Conservation (phyloP, 768 basidiomycete genomes). For the Tricholoma hemisulphureum region DNA sequence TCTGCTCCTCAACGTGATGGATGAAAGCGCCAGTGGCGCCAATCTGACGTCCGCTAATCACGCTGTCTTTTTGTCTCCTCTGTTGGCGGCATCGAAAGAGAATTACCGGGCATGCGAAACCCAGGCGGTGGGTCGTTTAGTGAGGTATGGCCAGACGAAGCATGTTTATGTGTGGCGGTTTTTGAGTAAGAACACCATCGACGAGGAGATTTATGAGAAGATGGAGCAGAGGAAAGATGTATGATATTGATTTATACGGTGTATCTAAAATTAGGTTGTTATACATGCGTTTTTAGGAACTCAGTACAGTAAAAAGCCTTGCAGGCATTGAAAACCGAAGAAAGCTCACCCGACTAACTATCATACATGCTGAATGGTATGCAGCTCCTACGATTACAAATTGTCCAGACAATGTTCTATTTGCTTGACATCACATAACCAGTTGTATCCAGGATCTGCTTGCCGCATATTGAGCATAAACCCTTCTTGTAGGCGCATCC, state of each 20-base stretch:
- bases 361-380: neutral
- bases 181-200: constrained; percentile 84
- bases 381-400: neutral
- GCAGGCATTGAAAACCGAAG: neutral
- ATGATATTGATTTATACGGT: constrained; percentile 7
- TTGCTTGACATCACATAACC: constrained; percentile 86
- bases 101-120: constrained; percentile 83
- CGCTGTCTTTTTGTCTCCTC: constrained; percentile 90
- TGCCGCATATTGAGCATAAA: constrained; percentile 84
- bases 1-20: constrained; percentile 87
- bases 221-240: constrained; percentile 22
- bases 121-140: constrained; percentile 80
- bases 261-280: neutral
- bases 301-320: neutral
- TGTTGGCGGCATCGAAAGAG: constrained; percentile 78
- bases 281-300: neutral
- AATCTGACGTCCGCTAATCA: constrained; percentile 94
- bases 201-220: constrained; percentile 77
- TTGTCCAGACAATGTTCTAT: constrained; percentile 30
- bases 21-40: constrained; percentile 91
- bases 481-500: constrained; percentile 90
- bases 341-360: neutral
- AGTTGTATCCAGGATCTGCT: constrained; percentile 78
- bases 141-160: constrained; percentile 80
- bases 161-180: constrained; percentile 82